These are phyloP conservation scores for Cardamine chenopodiifolia DNA, from an alignment of 345 rosid genomes.

Conservation along the genomic window DNA sequence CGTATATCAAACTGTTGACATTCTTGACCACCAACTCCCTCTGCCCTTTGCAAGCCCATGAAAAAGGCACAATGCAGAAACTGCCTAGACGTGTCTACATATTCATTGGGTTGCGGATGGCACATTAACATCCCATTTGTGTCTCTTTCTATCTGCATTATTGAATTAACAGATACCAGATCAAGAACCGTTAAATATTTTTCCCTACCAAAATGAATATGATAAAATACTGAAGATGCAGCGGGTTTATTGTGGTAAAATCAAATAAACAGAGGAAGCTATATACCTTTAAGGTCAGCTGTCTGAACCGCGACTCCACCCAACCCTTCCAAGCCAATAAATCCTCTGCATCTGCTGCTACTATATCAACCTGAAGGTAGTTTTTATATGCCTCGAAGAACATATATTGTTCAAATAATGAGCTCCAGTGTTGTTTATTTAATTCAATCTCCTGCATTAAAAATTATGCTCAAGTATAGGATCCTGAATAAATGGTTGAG, in stretches of 20 bases:
- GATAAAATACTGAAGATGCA: not conserved
- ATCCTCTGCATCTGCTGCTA: slow-evolving; percentile 61
- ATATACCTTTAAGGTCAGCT: slow-evolving; percentile 65
- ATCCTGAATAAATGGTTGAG: slow-evolving; percentile 1
- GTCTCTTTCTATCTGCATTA: slow-evolving; percentile 72
- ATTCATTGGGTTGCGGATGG: slow-evolving; percentile 73
- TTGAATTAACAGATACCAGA: slow-evolving; percentile 7
- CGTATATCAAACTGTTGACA: slow-evolving; percentile 81
- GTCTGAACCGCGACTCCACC: slow-evolving; percentile 82
- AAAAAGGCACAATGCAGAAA: slow-evolving; percentile 69
- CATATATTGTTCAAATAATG: slow-evolving; percentile 63
- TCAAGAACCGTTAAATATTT: not conserved
- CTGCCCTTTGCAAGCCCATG: slow-evolving; percentile 77
- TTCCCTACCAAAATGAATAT: not conserved
- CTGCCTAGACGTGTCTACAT: slow-evolving; percentile 55
- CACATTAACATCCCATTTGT: slow-evolving; percentile 76
- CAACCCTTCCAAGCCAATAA: slow-evolving; percentile 76
- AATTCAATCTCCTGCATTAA: slow-evolving; percentile 61
- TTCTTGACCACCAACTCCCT: slow-evolving; percentile 62
- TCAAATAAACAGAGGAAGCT: slow-evolving; percentile 10
- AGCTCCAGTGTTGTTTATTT: slow-evolving; percentile 63
- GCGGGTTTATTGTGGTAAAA: slow-evolving; percentile 3
- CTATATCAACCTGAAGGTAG: slow-evolving; percentile 70
- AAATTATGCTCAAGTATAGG: not conserved
- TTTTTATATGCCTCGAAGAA: slow-evolving; percentile 76